Conservation (phyloP, 2,329 filamentous ascomycete genomes). For the Magnaporthiopsis poae region DNA sequence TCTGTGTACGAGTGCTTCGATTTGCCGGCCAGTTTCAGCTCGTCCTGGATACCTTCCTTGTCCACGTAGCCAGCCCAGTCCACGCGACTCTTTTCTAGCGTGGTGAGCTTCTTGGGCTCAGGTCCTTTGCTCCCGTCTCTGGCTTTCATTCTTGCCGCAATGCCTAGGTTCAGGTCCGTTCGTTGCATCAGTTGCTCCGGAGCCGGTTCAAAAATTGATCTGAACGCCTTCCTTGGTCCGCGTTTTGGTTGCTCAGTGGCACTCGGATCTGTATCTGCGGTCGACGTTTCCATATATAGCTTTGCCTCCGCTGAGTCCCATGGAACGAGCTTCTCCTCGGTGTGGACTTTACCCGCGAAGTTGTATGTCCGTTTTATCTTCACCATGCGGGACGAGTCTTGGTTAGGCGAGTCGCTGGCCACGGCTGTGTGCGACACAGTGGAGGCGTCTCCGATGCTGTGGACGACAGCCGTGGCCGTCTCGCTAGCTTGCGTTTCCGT, state of each 20-base stretch:
- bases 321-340: slow-evolving; percentile 60
- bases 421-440: slow-evolving; percentile 8
- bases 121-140: slow-evolving; percentile 30
- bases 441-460: neutral
- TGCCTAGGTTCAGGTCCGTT: slow-evolving; percentile 48
- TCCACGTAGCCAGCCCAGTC: slow-evolving; percentile 66
- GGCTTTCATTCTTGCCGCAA: slow-evolving; percentile 38
- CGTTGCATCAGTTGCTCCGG: slow-evolving; percentile 33
- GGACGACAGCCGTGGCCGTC: neutral
- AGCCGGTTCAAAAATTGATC: slow-evolving; percentile 53
- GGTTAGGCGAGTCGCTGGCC: slow-evolving; percentile 14
- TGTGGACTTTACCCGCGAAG: slow-evolving; percentile 63
- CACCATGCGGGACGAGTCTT: slow-evolving; percentile 34
- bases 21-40: slow-evolving; percentile 54
- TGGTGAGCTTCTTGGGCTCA: slow-evolving; percentile 56
- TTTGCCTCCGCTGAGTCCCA: slow-evolving; percentile 57
- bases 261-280: slow-evolving; percentile 17
- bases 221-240: slow-evolving; percentile 45
- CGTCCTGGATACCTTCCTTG: slow-evolving; percentile 60
- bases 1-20: slow-evolving; percentile 54
- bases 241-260: slow-evolving; percentile 26
- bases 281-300: slow-evolving; percentile 40
- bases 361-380: slow-evolving; percentile 63
- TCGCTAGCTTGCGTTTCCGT: slow-evolving; percentile 10
- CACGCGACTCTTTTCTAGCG: slow-evolving; percentile 62